Percentiles rank a stretch among this genome's conserved stretches.
Evolutionary conservation across 805 yeast genomes (phyloP).

Genomic region (Cephaloascus fragrans): DNA sequence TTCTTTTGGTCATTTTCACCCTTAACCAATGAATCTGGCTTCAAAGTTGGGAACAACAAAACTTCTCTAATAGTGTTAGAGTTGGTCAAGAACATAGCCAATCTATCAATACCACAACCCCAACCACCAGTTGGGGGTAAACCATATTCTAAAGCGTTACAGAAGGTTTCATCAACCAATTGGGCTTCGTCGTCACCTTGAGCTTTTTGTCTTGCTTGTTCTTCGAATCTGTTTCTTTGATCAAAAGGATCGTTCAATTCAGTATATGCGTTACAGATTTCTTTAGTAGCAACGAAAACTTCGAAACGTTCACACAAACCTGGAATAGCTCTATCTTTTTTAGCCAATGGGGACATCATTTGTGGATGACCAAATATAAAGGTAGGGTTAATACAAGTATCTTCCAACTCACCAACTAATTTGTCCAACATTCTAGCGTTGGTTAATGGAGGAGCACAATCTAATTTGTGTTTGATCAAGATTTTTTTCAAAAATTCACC

Average conservation of each 20-base stretch:
- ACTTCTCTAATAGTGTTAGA: constrained; percentile 97
- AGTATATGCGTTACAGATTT: constrained; percentile 96
- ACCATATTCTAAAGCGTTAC: constrained; percentile 96
- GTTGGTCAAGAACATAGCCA: constrained; percentile 96
- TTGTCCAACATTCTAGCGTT: constrained; percentile 98
- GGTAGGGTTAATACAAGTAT: constrained; percentile 90
- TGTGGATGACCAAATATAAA: constrained; percentile 98
- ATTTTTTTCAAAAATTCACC: constrained; percentile 79
- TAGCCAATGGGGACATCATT: constrained; percentile 99
- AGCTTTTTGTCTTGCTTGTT: constrained; percentile 96
- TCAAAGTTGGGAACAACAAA: constrained; percentile 94
- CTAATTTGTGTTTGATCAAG: constrained; percentile 71
- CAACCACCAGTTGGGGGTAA: constrained; percentile 99
- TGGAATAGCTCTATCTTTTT: constrained; percentile 83
- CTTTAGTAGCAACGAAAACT: constrained; percentile 97
- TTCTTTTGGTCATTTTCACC: not conserved
- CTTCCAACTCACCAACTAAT: constrained; percentile 95
- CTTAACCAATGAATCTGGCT: constrained; percentile 55
- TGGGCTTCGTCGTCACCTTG: constrained; percentile 99
- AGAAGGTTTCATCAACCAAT: constrained; percentile 91
- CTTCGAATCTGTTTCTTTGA: constrained; percentile 95
- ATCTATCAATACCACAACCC: constrained; percentile 99
- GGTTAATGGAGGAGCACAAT: constrained; percentile 88
- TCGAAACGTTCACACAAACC: constrained; percentile 98
- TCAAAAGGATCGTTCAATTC: constrained; percentile 99